A percentile compares a stretch with the other conserved stretches of the same genome.
These are phyloP conservation scores for Apostasia shenzhenica DNA, from an alignment of 106 monocot species.

Conservation along the genomic window DNA sequence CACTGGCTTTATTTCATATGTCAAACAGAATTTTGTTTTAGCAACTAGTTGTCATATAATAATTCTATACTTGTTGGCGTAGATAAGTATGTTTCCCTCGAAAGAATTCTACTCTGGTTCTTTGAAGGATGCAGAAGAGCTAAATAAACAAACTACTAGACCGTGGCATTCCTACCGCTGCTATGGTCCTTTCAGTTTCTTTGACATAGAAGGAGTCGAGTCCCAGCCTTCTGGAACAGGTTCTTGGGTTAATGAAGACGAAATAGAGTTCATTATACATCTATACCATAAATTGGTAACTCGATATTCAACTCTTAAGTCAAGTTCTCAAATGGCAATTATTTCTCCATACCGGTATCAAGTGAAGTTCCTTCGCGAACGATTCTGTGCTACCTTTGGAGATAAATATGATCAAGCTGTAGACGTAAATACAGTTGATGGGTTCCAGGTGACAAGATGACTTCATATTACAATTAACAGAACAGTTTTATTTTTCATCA, in stretches of 20 bases:
- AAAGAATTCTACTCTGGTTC: conserved; percentile 77
- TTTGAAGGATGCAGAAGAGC: conserved; percentile 65
- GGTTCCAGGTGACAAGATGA: conserved; percentile 66
- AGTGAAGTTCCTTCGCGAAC: conserved; percentile 70
- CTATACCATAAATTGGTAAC: conserved; percentile 64
- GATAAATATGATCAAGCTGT: conserved; percentile 52
- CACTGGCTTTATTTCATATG: neutral
- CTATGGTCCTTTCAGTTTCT: conserved; percentile 91
- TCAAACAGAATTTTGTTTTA: neutral
- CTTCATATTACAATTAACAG: neutral
- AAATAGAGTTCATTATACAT: conserved; percentile 64
- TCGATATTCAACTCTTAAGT: conserved; percentile 57
- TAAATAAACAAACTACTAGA: conserved; percentile 49
- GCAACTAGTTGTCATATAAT: neutral
- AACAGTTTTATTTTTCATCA: too few species aligned
- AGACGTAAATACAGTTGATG: conserved; percentile 96
- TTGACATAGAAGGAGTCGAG: conserved; percentile 77
- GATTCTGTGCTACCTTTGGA: conserved; percentile 64
- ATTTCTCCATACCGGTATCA: conserved; percentile 88
- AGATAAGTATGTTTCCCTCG: conserved; percentile 94
- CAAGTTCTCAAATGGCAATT: conserved; percentile 58
- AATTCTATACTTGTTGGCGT: conserved; percentile 13
- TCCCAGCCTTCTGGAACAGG: conserved; percentile 67
- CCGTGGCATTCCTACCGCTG: conserved; percentile 75
- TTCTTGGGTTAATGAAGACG: conserved; percentile 84